Base-by-base conservation (phyloP, 2,329 filamentous ascomycete species). In the Talaromyces pinophilus region DNA sequence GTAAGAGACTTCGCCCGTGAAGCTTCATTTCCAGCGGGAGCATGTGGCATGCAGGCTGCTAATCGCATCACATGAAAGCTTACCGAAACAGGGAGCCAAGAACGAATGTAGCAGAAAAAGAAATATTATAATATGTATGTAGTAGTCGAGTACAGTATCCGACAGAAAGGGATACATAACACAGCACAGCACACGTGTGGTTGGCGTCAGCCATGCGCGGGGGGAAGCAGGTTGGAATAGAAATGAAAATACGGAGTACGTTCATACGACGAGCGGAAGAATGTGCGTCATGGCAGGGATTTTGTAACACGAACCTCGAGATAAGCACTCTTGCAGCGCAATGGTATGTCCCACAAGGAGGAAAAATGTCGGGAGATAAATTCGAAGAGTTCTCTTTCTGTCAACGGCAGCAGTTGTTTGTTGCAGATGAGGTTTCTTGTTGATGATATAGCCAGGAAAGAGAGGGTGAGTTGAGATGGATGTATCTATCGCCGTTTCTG, bases 231-330 rank as follows among this genome's bases (percentile, higher is more conserved):
- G 38, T 33, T 44, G 57, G 57, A 60, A 60, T 28, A 28, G 57
- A 44, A 60, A 60, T 60, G 22, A 28, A 38, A 46, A 17, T 28
- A 46, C 40, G 38, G 19, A 60, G 38, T 30, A 8, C 30, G 62
- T 48, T 28, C 19, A 38, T 46, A 60, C 22, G 38, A 62, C 19
- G 25, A 64, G 28, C 7, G 44, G 42, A 60, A 65, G 66, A 62
- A 67, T 65, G 62, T 64, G 66, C 63, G 54, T 67, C 63, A 67
- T 65, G 66, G 63, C 52, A 64, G 62, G 52, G 44, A 60, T 60
- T 46, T 46, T n/a, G 66, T 63, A 67, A 64, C 63, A 67, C 66
- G 64, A 65, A 67, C 66, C 66, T 67, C 66, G 57, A 59, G 63
- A 67, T 64, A 67, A 67, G 66, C 46, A 62, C 62, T 62, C 46